These are phyloP conservation scores for Apiotrichum veenhuisii DNA, from an alignment of 1,284 basidiomycete genomes.

Conservation along the genomic window DNA sequence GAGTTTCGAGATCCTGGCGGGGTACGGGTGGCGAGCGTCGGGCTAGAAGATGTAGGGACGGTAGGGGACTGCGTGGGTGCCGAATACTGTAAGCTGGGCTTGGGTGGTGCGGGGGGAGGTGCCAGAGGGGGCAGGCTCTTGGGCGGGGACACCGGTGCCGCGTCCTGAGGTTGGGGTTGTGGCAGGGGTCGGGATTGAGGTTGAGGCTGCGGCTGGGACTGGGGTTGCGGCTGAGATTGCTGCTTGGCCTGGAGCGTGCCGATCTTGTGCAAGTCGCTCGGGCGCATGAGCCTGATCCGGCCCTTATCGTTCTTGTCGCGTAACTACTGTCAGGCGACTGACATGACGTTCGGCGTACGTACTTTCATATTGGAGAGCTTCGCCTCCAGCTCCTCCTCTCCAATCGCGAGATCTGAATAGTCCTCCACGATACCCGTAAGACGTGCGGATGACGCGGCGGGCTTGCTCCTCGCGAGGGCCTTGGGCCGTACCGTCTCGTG, in stretches of 20 bases:
- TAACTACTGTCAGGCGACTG: constrained; percentile 23
- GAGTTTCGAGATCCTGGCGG: constrained; percentile 38
- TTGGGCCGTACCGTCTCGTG: constrained; percentile 36
- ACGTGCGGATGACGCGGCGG: neutral
- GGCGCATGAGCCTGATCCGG: constrained; percentile 73
- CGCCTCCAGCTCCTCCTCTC: constrained; percentile 79
- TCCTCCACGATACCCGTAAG: constrained; percentile 57
- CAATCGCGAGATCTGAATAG: constrained; percentile 77
- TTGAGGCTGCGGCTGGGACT: no score
- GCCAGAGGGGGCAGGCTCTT: neutral
- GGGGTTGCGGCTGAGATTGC: no score
- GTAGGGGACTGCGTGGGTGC: neutral
- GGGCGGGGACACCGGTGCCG: neutral
- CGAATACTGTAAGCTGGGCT: neutral
- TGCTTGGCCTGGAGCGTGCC: constrained; percentile 39
- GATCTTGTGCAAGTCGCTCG: constrained; percentile 63
- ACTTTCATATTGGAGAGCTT: constrained; percentile 85
- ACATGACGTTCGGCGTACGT: neutral
- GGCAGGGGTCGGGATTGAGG: no score
- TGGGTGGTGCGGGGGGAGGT: neutral
- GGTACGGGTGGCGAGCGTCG: constrained; percentile 18
- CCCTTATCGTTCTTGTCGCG: constrained; percentile 67
- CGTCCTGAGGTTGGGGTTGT: no score
- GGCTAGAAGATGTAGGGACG: neutral
- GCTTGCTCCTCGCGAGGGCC: constrained; percentile 7